Evolutionary conservation across 2,329 filamentous ascomycete species (phyloP).

Genomic region (Fusarium sterilihyphosum): DNA sequence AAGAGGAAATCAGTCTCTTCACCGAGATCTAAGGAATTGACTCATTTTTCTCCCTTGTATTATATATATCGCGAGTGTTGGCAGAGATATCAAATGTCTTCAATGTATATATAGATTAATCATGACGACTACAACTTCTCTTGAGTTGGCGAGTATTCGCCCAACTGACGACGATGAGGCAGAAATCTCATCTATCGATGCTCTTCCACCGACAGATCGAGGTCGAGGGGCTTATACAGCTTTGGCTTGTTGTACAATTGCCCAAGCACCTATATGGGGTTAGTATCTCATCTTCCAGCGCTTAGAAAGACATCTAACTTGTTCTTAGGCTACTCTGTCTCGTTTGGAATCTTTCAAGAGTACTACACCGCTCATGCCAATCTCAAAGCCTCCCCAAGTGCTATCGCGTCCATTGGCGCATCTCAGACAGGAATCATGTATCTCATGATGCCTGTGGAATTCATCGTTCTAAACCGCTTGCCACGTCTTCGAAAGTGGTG

Average conservation of each 20-base stretch:
- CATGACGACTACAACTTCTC: slow-evolving; percentile 21
- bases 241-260: slow-evolving; percentile 45
- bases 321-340: slow-evolving; percentile 44
- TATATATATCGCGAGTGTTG: neutral
- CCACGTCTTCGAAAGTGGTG: slow-evolving; percentile 52
- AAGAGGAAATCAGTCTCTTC: slow-evolving; percentile 14
- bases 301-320: neutral
- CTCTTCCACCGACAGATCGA: slow-evolving; percentile 44
- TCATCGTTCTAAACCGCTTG: slow-evolving; percentile 56
- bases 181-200: slow-evolving; percentile 10
- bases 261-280: slow-evolving; percentile 49
- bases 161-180: neutral
- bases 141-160: slow-evolving; percentile 24
- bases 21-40: slow-evolving; percentile 21
- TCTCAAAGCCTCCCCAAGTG: slow-evolving; percentile 54
- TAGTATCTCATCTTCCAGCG: neutral
- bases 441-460: slow-evolving; percentile 59
- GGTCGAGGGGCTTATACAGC: slow-evolving; percentile 45
- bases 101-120: neutral
- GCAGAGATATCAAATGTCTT: neutral
- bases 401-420: slow-evolving; percentile 40
- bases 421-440: slow-evolving; percentile 60
- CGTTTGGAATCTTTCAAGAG: slow-evolving; percentile 75
- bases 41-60: neutral
- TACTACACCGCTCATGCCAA: slow-evolving; percentile 71